phyloP scores from a whole-genome alignment of 768 basidiomycete genomes.

The Suillus americanus region DNA sequence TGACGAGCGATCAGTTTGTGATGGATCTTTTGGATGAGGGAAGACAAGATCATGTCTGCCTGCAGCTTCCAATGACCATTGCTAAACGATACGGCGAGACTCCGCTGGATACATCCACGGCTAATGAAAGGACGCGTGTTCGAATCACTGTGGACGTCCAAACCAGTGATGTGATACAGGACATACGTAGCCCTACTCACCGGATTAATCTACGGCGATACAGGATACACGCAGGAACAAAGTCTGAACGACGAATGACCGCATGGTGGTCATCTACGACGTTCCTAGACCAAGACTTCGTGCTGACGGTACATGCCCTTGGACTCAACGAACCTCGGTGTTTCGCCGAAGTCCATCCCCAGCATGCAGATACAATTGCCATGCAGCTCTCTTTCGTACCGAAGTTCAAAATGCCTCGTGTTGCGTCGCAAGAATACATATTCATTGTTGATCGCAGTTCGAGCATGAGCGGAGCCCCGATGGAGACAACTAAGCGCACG shows the following conservation, averaged over 20 bases:
- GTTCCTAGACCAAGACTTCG: slow-evolving; percentile 50
- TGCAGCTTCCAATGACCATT: slow-evolving; percentile 51
- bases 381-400: slow-evolving; percentile 57
- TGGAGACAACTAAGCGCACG: slow-evolving; percentile 48
- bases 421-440: slow-evolving; percentile 52
- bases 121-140: slow-evolving; percentile 35
- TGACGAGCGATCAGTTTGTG: slow-evolving; percentile 38
- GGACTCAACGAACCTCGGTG: slow-evolving; percentile 55
- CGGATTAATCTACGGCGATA: slow-evolving; percentile 35
- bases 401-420: slow-evolving; percentile 41
- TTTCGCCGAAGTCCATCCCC: slow-evolving; percentile 45
- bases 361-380: slow-evolving; percentile 36
- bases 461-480: slow-evolving; percentile 45
- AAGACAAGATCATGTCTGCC: slow-evolving; percentile 45
- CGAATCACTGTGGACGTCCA: slow-evolving; percentile 48
- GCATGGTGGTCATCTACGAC: slow-evolving; percentile 38
- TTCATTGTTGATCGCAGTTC: slow-evolving; percentile 63
- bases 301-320: slow-evolving; percentile 46
- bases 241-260: slow-evolving; percentile 41
- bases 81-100: slow-evolving; percentile 51
- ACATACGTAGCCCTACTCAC: slow-evolving; percentile 47
- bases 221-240: slow-evolving; percentile 31
- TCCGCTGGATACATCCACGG: slow-evolving; percentile 33
- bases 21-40: slow-evolving; percentile 55
- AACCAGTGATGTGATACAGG: slow-evolving; percentile 43